A percentile compares a stretch with the other conserved stretches of the same genome.
These are phyloP conservation scores for Saturnispora saitoi DNA, from an alignment of 805 yeast species.

Conservation along the genomic window DNA sequence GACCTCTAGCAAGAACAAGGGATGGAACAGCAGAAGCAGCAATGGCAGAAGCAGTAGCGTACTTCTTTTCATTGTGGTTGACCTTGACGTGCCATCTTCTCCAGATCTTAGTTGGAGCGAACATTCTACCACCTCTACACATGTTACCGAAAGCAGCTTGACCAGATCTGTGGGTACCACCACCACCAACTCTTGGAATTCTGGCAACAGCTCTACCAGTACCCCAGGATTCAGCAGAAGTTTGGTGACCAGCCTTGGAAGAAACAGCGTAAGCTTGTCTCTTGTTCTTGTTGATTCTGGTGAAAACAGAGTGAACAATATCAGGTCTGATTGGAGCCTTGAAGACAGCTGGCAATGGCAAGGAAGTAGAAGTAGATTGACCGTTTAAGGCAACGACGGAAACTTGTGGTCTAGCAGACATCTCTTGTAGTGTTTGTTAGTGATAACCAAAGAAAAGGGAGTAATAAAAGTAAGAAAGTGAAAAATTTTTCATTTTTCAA, in stretches of 20 bases:
- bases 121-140: slow-evolving; percentile 99
- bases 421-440: slow-evolving; percentile 14
- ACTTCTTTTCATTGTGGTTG: slow-evolving; percentile 99
- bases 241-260: slow-evolving; percentile 99
- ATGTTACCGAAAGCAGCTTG: slow-evolving; percentile 99
- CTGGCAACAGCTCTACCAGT: slow-evolving; percentile 99
- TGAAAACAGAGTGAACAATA: slow-evolving; percentile 97
- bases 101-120: slow-evolving; percentile 99
- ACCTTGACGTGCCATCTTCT: slow-evolving; percentile 99
- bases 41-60: slow-evolving; percentile 99
- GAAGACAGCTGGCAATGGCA: slow-evolving; percentile 97
- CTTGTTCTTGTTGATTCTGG: slow-evolving; percentile 99
- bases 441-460: neutral
- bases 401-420: slow-evolving; percentile 82
- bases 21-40: slow-evolving; percentile 99
- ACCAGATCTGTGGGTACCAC: slow-evolving; percentile 99
- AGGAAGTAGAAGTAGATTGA: slow-evolving; percentile 72
- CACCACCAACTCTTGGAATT: slow-evolving; percentile 99
- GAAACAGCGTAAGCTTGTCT: slow-evolving; percentile 99
- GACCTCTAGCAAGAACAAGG: slow-evolving; percentile 98
- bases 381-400: slow-evolving; percentile 82
- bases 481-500: slow-evolving; percentile 5
- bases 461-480: neutral
- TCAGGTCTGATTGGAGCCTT: slow-evolving; percentile 99
- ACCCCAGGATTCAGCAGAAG: slow-evolving; percentile 99